Evolutionary conservation across 768 basidiomycete genomes (phyloP), one percentile per base, ranked within the genome.

Genomic region (Tricholoma sp.): DNA sequence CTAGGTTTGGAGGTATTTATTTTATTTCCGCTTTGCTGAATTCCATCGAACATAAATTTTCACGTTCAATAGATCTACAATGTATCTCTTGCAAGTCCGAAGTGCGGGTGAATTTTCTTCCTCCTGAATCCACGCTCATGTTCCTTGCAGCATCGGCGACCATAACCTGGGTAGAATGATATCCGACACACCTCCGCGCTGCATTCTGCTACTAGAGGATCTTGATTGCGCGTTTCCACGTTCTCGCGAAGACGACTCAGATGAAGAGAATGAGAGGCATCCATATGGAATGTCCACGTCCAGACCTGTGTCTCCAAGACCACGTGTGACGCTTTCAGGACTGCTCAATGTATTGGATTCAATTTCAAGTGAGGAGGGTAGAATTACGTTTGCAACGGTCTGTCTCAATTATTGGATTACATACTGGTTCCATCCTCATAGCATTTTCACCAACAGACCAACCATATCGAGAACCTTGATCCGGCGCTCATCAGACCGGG

Each of bases 1-100:
- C 75, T 95, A 11, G 83, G 84, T 5, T 77, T 96, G n/a, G 91
- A 94, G 69, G 92, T 96, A 56, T 94, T 79, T 0, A 62, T 84
- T 16, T 81, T 81, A 0, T 68, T 84, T 80, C 24, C 5, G 24
- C 24, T 32, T 32, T 32, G 3, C 10, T 32, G 4, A 32, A 1
- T 0, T 75, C 80, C 16, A 1, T 16, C 27, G 5, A 66, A 69
- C 43, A 75, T 74, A 80, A 82, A 64, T 34, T 76, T 19, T 69
- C 6, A 34, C 22, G 43, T 43, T 31, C 39, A n/a, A 39, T 21
- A 22, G 10, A 55, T 6, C 16, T 49, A 49, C 18, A 5, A 3
- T 31, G 12, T 49, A 29, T 31, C 27, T 49, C 47, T 49, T 31
- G 14, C 47, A 31, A 18, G 27, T 31, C 16, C 47, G 9, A n/a